Conservation (phyloP, 176 grass and related monocot species). For the Juncus effusus region DNA sequence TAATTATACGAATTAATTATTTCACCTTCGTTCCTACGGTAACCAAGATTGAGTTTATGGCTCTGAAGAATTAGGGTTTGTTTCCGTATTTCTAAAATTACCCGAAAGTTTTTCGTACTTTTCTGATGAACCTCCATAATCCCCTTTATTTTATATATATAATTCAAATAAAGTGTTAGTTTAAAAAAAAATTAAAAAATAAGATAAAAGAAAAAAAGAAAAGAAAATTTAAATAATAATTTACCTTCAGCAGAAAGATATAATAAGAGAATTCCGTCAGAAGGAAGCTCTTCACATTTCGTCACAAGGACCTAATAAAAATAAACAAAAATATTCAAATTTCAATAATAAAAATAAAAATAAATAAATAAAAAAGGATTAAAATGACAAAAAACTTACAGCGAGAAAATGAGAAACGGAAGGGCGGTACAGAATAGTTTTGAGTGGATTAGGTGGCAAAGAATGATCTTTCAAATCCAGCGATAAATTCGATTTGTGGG, state of each 20-base stretch:
- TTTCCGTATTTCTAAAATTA: constrained; percentile 59
- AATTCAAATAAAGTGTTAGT: constrained; percentile 26
- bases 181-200: no score
- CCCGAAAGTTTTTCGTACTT: constrained; percentile 48
- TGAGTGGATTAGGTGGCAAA: constrained; percentile 75
- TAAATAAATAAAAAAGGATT: constrained; percentile 14
- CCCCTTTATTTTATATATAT: constrained; percentile 49
- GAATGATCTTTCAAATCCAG: constrained; percentile 73
- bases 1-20: constrained; percentile 40
- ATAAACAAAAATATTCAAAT: not conserved
- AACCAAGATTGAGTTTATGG: constrained; percentile 70
- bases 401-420: constrained; percentile 64
- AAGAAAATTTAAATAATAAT: constrained; percentile 1
- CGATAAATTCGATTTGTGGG: constrained; percentile 53
- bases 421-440: constrained; percentile 70
- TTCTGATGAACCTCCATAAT: constrained; percentile 44
- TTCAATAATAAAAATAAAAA: not conserved
- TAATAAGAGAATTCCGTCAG: constrained; percentile 68
- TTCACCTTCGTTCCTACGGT: constrained; percentile 63
- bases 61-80: constrained; percentile 35
- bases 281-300: constrained; percentile 83
- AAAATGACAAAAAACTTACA: constrained; percentile 35
- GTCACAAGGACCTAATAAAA: constrained; percentile 72
- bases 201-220: no score
- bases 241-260: constrained; percentile 92